Evolutionary conservation across 225 moss, liverwort and hornwort genomes (phyloP).

Genomic region (Neckera pumila): DNA sequence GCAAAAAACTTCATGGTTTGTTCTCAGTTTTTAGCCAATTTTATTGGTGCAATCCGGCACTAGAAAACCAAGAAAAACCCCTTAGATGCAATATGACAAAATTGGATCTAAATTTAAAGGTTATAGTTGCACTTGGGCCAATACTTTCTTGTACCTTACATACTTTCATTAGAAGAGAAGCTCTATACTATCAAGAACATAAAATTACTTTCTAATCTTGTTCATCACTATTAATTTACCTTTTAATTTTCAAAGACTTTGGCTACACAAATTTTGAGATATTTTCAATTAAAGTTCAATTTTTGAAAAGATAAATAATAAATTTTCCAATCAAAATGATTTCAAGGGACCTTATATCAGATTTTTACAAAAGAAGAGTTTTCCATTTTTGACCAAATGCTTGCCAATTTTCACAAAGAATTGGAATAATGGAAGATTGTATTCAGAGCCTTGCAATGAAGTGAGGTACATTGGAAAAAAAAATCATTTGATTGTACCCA

Average conservation of each 20-base stretch:
- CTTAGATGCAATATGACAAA: rapidly evolving
- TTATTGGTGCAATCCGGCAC: too few relatives aligned
- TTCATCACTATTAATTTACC: background rate
- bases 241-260: background rate
- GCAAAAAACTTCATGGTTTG: too few relatives aligned
- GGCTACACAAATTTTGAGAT: rapidly evolving
- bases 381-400: too few relatives aligned
- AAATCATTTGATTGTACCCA: rapidly evolving
- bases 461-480: background rate
- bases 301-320: background rate
- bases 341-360: too few relatives aligned
- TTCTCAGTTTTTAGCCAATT: too few relatives aligned
- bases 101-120: background rate
- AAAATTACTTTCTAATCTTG: too few relatives aligned
- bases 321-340: rapidly evolving
- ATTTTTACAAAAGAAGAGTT: rapidly evolving
- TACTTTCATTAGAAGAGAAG: rapidly evolving
- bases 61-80: too few relatives aligned
- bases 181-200: too few relatives aligned
- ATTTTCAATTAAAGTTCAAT: background rate
- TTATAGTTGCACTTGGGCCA: background rate
- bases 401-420: background rate
- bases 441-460: background rate
- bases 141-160: background rate
- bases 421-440: background rate